Conservation (phyloP, 306 rosid species). For the Cicer cuneatum region DNA sequence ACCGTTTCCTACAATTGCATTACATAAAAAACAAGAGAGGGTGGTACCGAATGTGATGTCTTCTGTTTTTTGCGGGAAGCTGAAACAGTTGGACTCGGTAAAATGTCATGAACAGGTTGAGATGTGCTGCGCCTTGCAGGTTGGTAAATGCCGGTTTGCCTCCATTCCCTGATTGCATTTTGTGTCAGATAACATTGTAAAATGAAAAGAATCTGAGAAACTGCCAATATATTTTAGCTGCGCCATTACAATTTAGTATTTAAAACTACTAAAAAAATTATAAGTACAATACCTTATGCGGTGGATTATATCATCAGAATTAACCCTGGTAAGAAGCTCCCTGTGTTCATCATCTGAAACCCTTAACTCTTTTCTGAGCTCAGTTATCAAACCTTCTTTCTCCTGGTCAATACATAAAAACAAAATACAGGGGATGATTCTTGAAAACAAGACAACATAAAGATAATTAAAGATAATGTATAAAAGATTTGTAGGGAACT, state of each 20-base stretch:
- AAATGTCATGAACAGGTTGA: slow-evolving; percentile 67
- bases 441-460: slow-evolving; percentile 21
- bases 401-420: slow-evolving; percentile 62
- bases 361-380: slow-evolving; percentile 96
- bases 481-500: slow-evolving; percentile 22
- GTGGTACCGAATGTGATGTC: slow-evolving; percentile 70
- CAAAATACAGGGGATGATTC: slow-evolving; percentile 31
- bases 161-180: slow-evolving; percentile 79
- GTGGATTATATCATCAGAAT: slow-evolving; percentile 80
- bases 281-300: slow-evolving; percentile 66
- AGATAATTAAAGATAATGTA: background rate
- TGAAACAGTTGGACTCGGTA: slow-evolving; percentile 78
- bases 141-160: slow-evolving; percentile 74
- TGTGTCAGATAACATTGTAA: slow-evolving; percentile 40
- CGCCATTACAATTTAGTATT: background rate
- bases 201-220: slow-evolving; percentile 23
- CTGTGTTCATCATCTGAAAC: slow-evolving; percentile 97
- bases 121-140: slow-evolving; percentile 71
- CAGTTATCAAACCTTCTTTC: slow-evolving; percentile 96
- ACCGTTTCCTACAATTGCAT: slow-evolving; percentile 44
- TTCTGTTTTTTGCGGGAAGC: slow-evolving; percentile 93
- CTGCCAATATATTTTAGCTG: background rate
- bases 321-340: slow-evolving; percentile 83
- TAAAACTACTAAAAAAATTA: slow-evolving; percentile 35
- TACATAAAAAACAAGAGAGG: slow-evolving; percentile 43